Base-by-base conservation (phyloP, 106 monocot species). In the Dioscorea alata region DNA sequence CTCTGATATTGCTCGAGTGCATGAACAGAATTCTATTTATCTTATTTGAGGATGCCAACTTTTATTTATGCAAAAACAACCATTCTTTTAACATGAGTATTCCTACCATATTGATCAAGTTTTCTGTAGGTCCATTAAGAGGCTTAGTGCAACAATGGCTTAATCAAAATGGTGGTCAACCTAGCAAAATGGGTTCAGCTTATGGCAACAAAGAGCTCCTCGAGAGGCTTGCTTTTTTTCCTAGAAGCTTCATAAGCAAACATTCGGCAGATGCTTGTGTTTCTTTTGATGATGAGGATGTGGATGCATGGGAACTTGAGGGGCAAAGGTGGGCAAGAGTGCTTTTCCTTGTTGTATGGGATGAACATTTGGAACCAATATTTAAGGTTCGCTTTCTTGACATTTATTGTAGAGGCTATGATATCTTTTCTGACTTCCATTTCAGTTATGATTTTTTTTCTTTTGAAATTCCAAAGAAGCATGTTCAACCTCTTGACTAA, bases 201-300 rank as follows among this genome's bases (percentile, higher is more conserved):
- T 61, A 80, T 50, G 50, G 48, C 22, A 60, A 74, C 57, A 73
- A 52, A 32, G 32, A 66, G 60, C 18, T 85, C 68, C 14, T 86
- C 61, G 81, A 73, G 24, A 69, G 74, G 70, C 79, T 94, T 67
- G 59, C 64, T 15, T 65, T 33, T 48, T 96, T 84, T 58, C 86
- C 88, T 54, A 51, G 51, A 42, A 82, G 31, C 48, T 96, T 96
- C 57, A 25, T 91, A 68, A 68, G 64, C 51, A 69, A 62, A 35
- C 34, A 61, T 42, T 58, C 71, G 59, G 48, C 31, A 33, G 63
- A 66, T 65, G 59, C 20, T 48, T 65, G 53, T 24, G 1, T 79
- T 28, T 70, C 50, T 31, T 96, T 91, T 84, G 88, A 91, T 74
- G 95, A 96, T 68, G 95, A 89, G 23, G 95, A 96, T 71, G 76